Base-by-base conservation (phyloP, 192 early-diverging fungal genomes). In the Coemansia sp. region DNA sequence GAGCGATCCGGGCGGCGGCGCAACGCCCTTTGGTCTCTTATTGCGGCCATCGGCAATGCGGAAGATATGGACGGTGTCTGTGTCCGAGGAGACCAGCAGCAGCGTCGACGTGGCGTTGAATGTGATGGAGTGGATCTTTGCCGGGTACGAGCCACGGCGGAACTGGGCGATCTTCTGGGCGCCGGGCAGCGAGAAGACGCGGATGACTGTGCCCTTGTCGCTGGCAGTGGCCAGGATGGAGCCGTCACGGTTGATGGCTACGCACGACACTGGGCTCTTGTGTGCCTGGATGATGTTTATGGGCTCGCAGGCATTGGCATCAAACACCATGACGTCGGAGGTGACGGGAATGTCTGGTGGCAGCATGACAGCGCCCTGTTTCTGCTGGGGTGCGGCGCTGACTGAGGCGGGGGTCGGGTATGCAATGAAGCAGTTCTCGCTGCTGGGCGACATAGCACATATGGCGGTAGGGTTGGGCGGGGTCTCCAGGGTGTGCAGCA, bases 171-270 rank as follows among this genome's bases (percentile, higher is more conserved):
- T 79, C 61, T 93, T 90, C 59, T 90, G 79, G 17, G 91, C 94
- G 52, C 89, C 83, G 11, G 93, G 90, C 20, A 96, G 84, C 15
- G 91, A 86, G 70, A 94, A 98, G 6, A 99, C 94, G 31, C 97
- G 87, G 59, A 99, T 97, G 1, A 99, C 92, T 2, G 97, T 99
- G 10, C 97, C 97, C 89, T 97, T 97, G 68, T 98, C 95, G 71
- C 92, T 94, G 19, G 94, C 87, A 0, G 95, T 98, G 23, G 97
- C 97, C 28, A 98, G 77, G 83, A 96, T 75, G 0, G 91, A 92
- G n/a, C 97, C 96, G 28, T 95, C 91, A 47, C 84, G 87, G 75
- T 90, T 95, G 70, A 97, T 96, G 10, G 86, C 84, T 55, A 99
- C 83, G 59, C 85, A 89, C 37, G 89, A 87, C 6, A 99, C 83